Base-by-base conservation (phyloP, 2,329 filamentous ascomycete genomes). In the Colletotrichum sp. region DNA sequence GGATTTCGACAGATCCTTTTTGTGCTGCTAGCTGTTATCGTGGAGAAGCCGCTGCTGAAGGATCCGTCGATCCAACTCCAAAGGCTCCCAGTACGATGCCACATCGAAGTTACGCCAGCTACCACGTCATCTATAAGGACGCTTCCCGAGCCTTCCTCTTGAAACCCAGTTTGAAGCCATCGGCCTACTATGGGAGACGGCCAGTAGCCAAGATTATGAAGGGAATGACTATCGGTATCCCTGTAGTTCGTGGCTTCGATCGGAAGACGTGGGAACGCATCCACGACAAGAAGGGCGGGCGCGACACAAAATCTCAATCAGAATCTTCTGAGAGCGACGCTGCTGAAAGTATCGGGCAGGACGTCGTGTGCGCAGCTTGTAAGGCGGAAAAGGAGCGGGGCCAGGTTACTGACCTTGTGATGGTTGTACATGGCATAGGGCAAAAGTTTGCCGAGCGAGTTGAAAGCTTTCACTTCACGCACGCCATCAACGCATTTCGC, bases 381-480 rank as follows among this genome's bases (percentile, higher is more conserved):
- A 83, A 88, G 80, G 85, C 90, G 77, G 87, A 95, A 81, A 88
- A 91, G 80, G 86, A 90, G 55, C 87, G 87, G 33, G 92, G 92
- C 3, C 91, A 92, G 74, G 94, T 98, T 7, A 96, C 94, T 1
- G 97, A 99, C 80, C 87, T 99, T 9, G 90, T 98, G 3, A 88
- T 99, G 6, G 95, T 98, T 12, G 94, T 97, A 57, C 97, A 99
- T 79, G 97, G 97, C 3, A 98, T 99, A 76, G 97, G 97, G 0
- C 97, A 99, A 82, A 98, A 99, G 82, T 89, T 98, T 64, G 97
- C 96, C 0, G 95, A 99, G 81, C 90, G 96, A 15, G 95, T 98
- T 74, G 96, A 98, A 82, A 98, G 95, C 78, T 99, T 96, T 79
- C 95, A 98, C 82, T 99, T 99, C 79, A 99, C 97, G 0, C 96